These are phyloP conservation scores for Skeletonema grethae DNA, from an alignment of 108 stramenopile genomes.

Conservation along the genomic window DNA sequence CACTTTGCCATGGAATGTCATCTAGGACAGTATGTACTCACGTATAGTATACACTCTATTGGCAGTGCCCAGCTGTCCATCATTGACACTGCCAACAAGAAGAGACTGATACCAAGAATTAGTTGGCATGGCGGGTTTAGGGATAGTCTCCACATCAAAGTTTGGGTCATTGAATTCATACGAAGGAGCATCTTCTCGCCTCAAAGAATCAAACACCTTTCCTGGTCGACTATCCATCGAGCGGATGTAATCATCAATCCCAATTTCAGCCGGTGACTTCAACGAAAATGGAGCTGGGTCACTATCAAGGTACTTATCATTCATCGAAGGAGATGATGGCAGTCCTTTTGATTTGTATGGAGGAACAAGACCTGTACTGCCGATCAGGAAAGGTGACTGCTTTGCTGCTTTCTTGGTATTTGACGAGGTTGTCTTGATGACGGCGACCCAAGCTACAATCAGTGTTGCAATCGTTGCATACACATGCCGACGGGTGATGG, in stretches of 20 bases:
- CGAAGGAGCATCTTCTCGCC: neutral
- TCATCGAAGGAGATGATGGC: neutral
- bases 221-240: constrained; percentile 8
- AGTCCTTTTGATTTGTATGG: neutral
- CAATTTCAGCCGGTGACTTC: constrained; percentile 12
- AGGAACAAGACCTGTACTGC: neutral
- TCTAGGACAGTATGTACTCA: neutral
- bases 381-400: neutral
- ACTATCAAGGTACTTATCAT: neutral
- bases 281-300: constrained; percentile 9
- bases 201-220: constrained; percentile 14
- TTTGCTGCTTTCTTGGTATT: neutral
- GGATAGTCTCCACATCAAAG: neutral
- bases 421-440: neutral
- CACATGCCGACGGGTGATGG: neutral
- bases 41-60: constrained; percentile 71
- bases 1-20: neutral
- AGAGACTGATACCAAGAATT: constrained; percentile 87
- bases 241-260: neutral
- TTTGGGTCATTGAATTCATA: neutral
- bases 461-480: neutral
- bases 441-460: neutral
- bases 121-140: constrained; percentile 57
- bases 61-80: constrained; percentile 51
- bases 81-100: constrained; percentile 51